Percentiles rank a stretch among this genome's conserved stretches.
phyloP scores from a whole-genome alignment of 2,329 filamentous ascomycete species.

The Clonostachys rosea region DNA sequence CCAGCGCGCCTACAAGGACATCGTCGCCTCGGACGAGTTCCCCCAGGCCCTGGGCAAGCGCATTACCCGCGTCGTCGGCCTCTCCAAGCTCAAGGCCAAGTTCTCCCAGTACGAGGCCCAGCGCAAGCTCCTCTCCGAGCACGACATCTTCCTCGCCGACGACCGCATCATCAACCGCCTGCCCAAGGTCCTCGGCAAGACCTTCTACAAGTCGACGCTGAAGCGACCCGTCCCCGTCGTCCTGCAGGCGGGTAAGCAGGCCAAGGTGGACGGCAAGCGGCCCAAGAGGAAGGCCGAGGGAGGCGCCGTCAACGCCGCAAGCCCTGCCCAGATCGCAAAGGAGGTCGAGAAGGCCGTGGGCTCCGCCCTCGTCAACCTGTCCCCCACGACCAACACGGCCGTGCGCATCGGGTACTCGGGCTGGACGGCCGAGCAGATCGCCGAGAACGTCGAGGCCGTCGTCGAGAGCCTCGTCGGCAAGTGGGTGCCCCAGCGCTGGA shows the following conservation, averaged over 20 bases:
- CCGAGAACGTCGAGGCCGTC: conserved; percentile 75
- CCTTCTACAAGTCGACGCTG: conserved; percentile 77
- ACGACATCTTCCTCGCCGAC: conserved; percentile 92
- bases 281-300: conserved; percentile 42
- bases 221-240: conserved; percentile 86
- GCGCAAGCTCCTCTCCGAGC: conserved; percentile 76
- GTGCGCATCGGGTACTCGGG: conserved; percentile 73
- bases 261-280: conserved; percentile 56
- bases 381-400: conserved; percentile 73
- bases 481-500: conserved; percentile 82
- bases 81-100: conserved; percentile 75
- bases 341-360: conserved; percentile 77
- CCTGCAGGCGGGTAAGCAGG: conserved; percentile 57
- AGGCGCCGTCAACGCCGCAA: conserved; percentile 37
- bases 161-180: conserved; percentile 75
- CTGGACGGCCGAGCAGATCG: conserved; percentile 71
- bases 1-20: conserved; percentile 86
- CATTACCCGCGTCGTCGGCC: conserved; percentile 73
- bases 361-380: conserved; percentile 76
- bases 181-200: conserved; percentile 79
- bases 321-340: conserved; percentile 64
- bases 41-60: conserved; percentile 60
- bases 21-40: conserved; percentile 71
- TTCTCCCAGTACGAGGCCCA: conserved; percentile 86
- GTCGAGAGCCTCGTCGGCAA: conserved; percentile 67